A percentile compares a stretch with the other conserved stretches of the same genome.
phyloP scores from a whole-genome alignment of 805 yeast genomes.

The Saccharomycopsis sp. region DNA sequence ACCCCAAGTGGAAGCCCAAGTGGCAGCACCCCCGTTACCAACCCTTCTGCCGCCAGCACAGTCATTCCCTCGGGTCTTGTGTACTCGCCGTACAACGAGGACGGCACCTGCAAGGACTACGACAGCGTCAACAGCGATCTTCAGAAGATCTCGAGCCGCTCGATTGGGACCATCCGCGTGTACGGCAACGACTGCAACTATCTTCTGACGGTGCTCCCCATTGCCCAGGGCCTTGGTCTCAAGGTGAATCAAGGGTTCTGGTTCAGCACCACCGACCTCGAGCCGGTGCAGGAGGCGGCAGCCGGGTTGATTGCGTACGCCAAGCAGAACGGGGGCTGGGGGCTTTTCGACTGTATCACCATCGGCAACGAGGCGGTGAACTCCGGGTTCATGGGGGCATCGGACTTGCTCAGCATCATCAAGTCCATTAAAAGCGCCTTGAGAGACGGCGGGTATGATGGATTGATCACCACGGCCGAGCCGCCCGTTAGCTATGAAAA shows the following conservation, averaged over 20 bases:
- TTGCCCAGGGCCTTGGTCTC: constrained; percentile 49
- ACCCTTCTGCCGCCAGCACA: constrained; percentile 24
- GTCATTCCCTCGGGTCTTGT: constrained; percentile 49
- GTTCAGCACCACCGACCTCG: constrained; percentile 56
- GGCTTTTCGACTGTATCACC: constrained; percentile 63
- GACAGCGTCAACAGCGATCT: constrained; percentile 51
- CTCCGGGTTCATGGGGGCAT: constrained; percentile 49
- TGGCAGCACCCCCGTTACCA: constrained; percentile 16
- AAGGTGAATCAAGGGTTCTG: constrained; percentile 82
- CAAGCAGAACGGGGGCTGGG: constrained; percentile 53
- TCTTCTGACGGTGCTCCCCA: constrained; percentile 54
- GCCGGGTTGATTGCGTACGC: constrained; percentile 38
- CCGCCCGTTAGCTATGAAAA: constrained; percentile 69
- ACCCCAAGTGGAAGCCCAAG: constrained; percentile 11
- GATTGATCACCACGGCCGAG: constrained; percentile 75
- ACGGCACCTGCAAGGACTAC: constrained; percentile 56
- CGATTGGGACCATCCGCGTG: constrained; percentile 59
- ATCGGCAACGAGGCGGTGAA: constrained; percentile 85
- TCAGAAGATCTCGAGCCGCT: constrained; percentile 44
- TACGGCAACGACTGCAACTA: constrained; percentile 86
- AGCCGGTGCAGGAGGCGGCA: constrained; percentile 58
- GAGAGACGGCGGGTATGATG: constrained; percentile 63
- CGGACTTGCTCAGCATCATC: constrained; percentile 58
- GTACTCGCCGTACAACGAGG: constrained; percentile 70
- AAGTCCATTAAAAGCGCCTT: constrained; percentile 51